Evolutionary conservation across 139 green algal genomes (phyloP), one percentile per base, ranked within the genome.

Genomic region (Chlamydomonas sphaeroides): DNA sequence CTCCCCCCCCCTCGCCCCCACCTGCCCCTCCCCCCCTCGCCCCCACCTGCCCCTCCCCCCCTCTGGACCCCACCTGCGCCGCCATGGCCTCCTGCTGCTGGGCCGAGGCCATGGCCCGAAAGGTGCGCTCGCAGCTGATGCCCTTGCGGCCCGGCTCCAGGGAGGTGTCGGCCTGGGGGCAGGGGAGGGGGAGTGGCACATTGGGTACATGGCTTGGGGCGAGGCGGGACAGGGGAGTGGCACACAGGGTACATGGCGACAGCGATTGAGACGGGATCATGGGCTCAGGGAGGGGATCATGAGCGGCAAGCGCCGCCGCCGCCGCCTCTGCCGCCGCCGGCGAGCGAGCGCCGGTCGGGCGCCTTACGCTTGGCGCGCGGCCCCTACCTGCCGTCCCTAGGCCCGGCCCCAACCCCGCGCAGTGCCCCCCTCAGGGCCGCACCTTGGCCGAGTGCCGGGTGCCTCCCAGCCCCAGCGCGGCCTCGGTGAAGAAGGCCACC

Each of bases 61-160:
- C 10, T 53, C 20, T 36, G 8, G 36, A 5, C 35, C 41, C 10
- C 48, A 80, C 68, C 80, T 61, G 83, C 5, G 56, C n/a, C 56
- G 93, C 88, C 90, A 92, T 94, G 23, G 74, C 81, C 62, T 95
- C 89, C 62, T 95, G 88, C 18, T 92, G 85, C 4, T 36, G 30
- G 1, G 49, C 69, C 1, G 30, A 23, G 21, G 39, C 66, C 53
- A 93, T 88, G 59, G 86, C 38, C 10, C 65, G 36, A 70, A 98
- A 98, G 28, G 95, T 98, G 51, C 93, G 86, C 85, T 98, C 95
- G 48, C 79, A 89, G 73, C 78, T 92, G 67, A 98, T 96, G 65
- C 95, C 95, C 88, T 96, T 97, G n/a, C 95, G 86, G 2, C 89
- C 86, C 15, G 26, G 67, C 49, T 84, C 15, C 51, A 61, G 14